Percentiles rank a stretch among this genome's conserved stretches.
phyloP scores from a whole-genome alignment of 164 flowering plant genomes.

The Aristolochia californica region DNA sequence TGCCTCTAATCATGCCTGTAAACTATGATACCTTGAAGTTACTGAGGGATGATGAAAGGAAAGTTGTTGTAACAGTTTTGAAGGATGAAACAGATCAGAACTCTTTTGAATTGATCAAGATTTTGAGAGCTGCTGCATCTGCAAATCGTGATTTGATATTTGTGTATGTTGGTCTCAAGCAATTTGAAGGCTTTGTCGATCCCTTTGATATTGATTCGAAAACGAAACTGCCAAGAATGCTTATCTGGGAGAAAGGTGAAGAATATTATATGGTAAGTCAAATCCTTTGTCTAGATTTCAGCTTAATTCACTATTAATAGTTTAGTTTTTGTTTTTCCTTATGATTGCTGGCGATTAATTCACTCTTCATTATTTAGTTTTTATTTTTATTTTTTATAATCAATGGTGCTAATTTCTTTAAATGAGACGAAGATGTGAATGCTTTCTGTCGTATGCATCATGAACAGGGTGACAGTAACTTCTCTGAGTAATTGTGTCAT shows the following conservation, averaged over 20 bases:
- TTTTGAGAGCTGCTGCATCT: conserved; percentile 85
- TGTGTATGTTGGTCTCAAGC: conserved; percentile 77
- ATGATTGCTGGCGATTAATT: background rate
- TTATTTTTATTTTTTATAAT: background rate
- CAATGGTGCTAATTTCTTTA: too few relatives aligned
- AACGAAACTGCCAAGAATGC: conserved; percentile 67
- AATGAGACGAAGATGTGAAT: too few relatives aligned
- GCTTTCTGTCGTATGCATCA: too few relatives aligned
- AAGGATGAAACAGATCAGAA: conserved; percentile 62
- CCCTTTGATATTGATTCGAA: conserved; percentile 54
- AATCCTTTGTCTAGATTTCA: background rate
- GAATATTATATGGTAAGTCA: conserved; percentile 68
- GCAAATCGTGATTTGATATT: conserved; percentile 86
- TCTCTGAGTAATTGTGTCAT: too few relatives aligned
- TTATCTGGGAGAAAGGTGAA: conserved; percentile 86
- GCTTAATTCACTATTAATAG: background rate
- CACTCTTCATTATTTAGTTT: background rate
- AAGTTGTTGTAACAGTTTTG: conserved; percentile 61
- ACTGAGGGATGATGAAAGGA: conserved; percentile 74
- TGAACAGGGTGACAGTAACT: too few relatives aligned
- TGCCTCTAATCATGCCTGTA: conserved; percentile 67
- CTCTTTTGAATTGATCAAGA: conserved; percentile 49
- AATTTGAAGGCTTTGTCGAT: conserved; percentile 67
- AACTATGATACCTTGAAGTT: conserved; percentile 63
- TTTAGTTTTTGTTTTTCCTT: background rate